Evolutionary conservation across 2,329 filamentous ascomycete species (phyloP), one percentile per base, ranked within the genome.

Genomic region (Aspergillus latus): DNA sequence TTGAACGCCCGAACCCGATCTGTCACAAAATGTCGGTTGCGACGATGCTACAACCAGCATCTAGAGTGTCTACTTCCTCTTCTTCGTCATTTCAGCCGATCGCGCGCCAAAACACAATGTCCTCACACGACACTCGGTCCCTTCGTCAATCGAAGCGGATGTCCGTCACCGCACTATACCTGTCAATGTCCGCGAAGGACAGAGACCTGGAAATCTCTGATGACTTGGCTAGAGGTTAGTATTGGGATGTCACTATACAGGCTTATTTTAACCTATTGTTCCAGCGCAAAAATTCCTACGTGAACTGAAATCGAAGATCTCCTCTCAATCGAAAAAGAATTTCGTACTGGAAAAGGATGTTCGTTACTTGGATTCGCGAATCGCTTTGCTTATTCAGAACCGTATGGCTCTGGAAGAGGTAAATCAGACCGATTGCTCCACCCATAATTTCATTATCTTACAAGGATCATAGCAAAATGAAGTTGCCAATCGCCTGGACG

Each of bases 301-400:
- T 59, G 94, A 99, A 65, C 82, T 97, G 63, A 99, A 99, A 74
- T 82, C 89, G 52, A 96, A 95, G 78, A 99, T 99, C 65, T 99
- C 94, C 2, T 94, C 92, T 10, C 94, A 99, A 70, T 97, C 94
- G 40, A 99, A 99, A 81, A 97, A 99, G 85, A 99, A 99, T 77
- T 99, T 99, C 72, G 93, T 99, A 45, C 83, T 99, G 36, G 94
- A 99, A 74, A 99, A 99, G 73, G 94, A 99, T 77, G 94, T 99
- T 52, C 88, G 94, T 68, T 99, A 99, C 76, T 83, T 99, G 51
- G 94, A 99, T 75, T 97, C 94, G 3, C 85, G 94, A 65, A 99
- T 99, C 72, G 94, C 94, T n/a, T 78, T 99, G 66, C 82, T 99
- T 54, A 97, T 99, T 67, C 93, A 97, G 74, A 99, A 99, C 72